Evolutionary conservation across 1,284 basidiomycete species (phyloP).

Genomic region (Vanrija sp.): DNA sequence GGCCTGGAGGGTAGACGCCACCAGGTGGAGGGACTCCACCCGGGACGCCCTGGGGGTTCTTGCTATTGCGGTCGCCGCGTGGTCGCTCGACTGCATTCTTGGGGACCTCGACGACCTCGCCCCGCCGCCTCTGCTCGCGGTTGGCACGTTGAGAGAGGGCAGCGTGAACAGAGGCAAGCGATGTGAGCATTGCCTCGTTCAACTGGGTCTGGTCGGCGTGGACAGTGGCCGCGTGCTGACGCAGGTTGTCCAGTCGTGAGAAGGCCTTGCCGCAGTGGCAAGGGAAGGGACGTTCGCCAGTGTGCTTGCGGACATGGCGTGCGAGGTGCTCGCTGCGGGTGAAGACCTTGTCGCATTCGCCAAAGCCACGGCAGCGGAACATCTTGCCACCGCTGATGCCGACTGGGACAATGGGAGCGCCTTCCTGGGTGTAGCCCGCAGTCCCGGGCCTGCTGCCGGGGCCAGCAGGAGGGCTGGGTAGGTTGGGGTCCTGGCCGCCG

Average conservation of each 20-base stretch:
- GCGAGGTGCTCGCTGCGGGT: slow-evolving; percentile 91
- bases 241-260: slow-evolving; percentile 90
- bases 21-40: not conserved
- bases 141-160: slow-evolving; percentile 57
- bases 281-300: slow-evolving; percentile 89
- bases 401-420: slow-evolving; percentile 44
- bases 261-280: slow-evolving; percentile 96
- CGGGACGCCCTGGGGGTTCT: not conserved
- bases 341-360: slow-evolving; percentile 94
- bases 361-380: slow-evolving; percentile 90
- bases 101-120: slow-evolving; percentile 48
- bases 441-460: slow-evolving; percentile 8
- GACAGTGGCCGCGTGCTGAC: slow-evolving; percentile 93
- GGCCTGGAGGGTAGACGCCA: slow-evolving; percentile 2
- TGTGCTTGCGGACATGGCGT: slow-evolving; percentile 93
- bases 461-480: slow-evolving; percentile 32
- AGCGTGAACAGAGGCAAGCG: slow-evolving; percentile 79
- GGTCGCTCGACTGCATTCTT: slow-evolving; percentile 46
- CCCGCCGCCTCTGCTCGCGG: slow-evolving; percentile 44
- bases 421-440: slow-evolving; percentile 33
- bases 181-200: slow-evolving; percentile 88
- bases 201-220: slow-evolving; percentile 79
- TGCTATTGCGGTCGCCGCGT: slow-evolving; percentile 18
- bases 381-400: slow-evolving; percentile 62
- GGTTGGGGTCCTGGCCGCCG: slow-evolving; percentile 19